phyloP scores from a whole-genome alignment of 2,329 filamentous ascomycete species.

The Myriosclerotinia curreyana region DNA sequence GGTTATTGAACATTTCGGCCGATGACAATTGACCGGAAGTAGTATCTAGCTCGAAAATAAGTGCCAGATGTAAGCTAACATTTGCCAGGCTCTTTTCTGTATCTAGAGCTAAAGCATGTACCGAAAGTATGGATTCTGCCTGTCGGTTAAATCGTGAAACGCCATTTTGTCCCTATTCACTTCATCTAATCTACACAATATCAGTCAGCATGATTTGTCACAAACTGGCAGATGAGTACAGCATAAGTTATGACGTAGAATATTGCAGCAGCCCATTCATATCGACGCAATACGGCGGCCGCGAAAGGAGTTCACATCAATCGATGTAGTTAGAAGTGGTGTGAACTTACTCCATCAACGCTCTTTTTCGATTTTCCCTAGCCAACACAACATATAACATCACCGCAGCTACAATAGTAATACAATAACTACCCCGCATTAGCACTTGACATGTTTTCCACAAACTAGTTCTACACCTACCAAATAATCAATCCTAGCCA shows the following conservation, averaged over 20 bases:
- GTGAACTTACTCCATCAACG: conserved; percentile 39
- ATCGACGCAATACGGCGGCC: too few relatives aligned
- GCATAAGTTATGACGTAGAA: background rate
- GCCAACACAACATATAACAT: conserved; percentile 57
- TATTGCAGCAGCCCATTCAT: background rate
- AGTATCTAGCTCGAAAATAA: background rate
- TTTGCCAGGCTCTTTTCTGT: background rate
- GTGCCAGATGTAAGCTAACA: background rate
- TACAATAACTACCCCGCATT: conserved; percentile 54
- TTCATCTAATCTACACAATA: conserved; percentile 47
- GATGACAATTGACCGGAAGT: background rate
- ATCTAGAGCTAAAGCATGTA: conserved; percentile 42
- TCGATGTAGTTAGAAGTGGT: background rate
- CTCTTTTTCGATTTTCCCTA: conserved; percentile 55
- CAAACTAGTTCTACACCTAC: conserved; percentile 35
- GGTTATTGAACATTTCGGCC: background rate
- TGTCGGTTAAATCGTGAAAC: conserved; percentile 67
- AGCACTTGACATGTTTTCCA: background rate
- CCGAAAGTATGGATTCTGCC: conserved; percentile 64
- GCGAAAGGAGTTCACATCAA: rapidly evolving
- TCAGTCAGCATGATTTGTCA: background rate
- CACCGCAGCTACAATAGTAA: conserved; percentile 58
- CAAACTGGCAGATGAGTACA: background rate
- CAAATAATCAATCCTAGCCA: conserved; percentile 68
- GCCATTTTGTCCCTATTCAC: conserved; percentile 61